Percentiles rank a stretch among this genome's conserved stretches.
Evolutionary conservation across 202 grass and related monocot species (phyloP).

Genomic region (Schoenoplectus triqueter): DNA sequence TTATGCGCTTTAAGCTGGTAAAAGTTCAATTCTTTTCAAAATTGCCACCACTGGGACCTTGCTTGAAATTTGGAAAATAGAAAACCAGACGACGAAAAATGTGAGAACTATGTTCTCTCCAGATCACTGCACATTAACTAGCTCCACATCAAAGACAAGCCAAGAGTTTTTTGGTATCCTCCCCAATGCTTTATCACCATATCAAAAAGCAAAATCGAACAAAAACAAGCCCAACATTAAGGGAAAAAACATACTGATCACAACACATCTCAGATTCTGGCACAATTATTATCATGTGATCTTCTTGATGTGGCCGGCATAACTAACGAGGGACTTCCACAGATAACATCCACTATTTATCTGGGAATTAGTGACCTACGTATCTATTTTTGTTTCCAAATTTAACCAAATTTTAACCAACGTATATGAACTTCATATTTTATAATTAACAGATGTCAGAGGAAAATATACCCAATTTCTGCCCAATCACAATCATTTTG

Average conservation of each 20-base stretch:
- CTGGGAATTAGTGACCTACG: not conserved
- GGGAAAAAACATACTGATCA: not conserved
- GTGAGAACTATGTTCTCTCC: not conserved
- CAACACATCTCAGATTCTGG: not conserved
- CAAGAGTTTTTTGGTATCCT: constrained; percentile 66
- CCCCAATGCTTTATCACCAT: constrained; percentile 42
- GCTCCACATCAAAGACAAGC: constrained; percentile 78
- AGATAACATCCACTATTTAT: not conserved
- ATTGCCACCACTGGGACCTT: not conserved
- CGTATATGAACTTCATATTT: not conserved
- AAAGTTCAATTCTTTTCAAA: not conserved
- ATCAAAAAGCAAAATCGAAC: constrained; percentile 48
- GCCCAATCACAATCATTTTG: not conserved
- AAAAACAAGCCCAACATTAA: constrained; percentile 11
- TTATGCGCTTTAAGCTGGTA: not conserved
- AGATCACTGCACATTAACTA: constrained; percentile 55
- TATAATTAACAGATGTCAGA: not conserved
- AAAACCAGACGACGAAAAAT: constrained; percentile 23
- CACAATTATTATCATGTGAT: not conserved
- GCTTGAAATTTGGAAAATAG: not conserved
- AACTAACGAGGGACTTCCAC: not conserved
- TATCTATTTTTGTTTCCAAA: not conserved
- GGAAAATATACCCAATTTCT: not conserved
- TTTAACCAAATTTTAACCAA: no score
- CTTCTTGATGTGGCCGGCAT: not conserved